A percentile compares a stretch with the other conserved stretches of the same genome.
Evolutionary conservation across 257 asterid species (phyloP).

Genomic region (Scutellaria baicalensis): DNA sequence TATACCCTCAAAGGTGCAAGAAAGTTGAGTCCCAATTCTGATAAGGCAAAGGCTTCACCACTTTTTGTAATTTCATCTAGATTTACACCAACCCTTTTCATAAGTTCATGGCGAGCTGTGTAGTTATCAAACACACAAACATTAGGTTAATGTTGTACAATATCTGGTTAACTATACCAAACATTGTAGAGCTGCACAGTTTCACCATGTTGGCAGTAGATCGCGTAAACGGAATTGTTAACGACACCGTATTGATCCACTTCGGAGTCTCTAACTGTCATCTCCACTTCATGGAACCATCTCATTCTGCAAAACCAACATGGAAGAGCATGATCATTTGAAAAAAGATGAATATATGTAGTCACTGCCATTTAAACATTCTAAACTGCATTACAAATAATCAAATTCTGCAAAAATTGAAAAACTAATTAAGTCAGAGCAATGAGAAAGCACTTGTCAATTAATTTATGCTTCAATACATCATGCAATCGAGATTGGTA

Average conservation of each 20-base stretch:
- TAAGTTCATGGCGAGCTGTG: constrained; percentile 86
- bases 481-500: too few relatives aligned
- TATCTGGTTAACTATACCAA: too few relatives aligned
- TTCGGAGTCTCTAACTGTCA: constrained; percentile 84
- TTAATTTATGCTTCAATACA: too few relatives aligned
- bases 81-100: constrained; percentile 52
- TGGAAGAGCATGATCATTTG: too few relatives aligned
- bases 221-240: constrained; percentile 74
- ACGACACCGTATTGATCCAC: constrained; percentile 94
- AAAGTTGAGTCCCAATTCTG: constrained; percentile 77
- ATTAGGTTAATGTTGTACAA: too few relatives aligned
- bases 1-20: constrained; percentile 76
- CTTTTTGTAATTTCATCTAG: constrained; percentile 72
- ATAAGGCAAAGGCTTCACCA: constrained; percentile 73
- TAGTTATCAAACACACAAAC: not conserved
- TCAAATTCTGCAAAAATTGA: too few relatives aligned
- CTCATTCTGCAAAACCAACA: constrained; percentile 42
- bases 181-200: not conserved
- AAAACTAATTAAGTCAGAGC: too few relatives aligned
- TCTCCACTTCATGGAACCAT: constrained; percentile 64
- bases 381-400: too few relatives aligned
- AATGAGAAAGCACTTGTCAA: too few relatives aligned
- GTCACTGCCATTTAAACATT: too few relatives aligned
- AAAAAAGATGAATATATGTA: too few relatives aligned
- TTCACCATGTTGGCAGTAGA: constrained; percentile 93